These are phyloP conservation scores for Alternaria sp. DNA, from an alignment of 2,329 filamentous ascomycete species.

Conservation along the genomic window DNA sequence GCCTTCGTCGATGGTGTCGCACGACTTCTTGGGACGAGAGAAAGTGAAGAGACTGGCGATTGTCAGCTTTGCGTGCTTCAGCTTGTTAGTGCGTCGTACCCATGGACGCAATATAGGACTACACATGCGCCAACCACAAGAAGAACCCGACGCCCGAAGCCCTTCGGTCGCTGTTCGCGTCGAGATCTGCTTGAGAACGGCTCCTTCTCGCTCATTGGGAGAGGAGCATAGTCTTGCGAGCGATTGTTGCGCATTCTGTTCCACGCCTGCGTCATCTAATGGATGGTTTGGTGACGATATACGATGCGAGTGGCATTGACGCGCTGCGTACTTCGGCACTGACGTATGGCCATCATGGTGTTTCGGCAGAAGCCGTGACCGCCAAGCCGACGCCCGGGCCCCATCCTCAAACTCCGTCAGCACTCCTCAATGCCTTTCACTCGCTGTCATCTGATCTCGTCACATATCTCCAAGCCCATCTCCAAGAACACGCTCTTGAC, in stretches of 20 bases:
- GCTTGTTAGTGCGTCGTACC: conserved; percentile 21
- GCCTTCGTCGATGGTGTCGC: conserved; percentile 62
- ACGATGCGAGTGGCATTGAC: neutral
- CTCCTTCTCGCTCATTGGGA: conserved; percentile 43
- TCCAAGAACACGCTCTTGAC: conserved; percentile 3
- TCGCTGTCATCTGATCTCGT: neutral
- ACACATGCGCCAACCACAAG: conserved; percentile 24
- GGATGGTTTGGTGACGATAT: neutral
- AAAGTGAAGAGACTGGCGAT: conserved; percentile 22
- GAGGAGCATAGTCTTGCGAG: conserved; percentile 31
- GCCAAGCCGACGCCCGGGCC: neutral
- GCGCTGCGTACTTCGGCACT: neutral
- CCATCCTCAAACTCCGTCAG: neutral
- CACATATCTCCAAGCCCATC: neutral
- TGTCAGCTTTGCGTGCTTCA: conserved; percentile 13
- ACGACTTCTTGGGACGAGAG: conserved; percentile 42
- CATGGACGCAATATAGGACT: conserved; percentile 31
- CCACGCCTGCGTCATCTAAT: conserved; percentile 35
- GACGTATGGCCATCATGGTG: neutral
- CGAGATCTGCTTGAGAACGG: conserved; percentile 23
- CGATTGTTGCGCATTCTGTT: conserved; percentile 34
- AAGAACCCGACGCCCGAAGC: conserved; percentile 20
- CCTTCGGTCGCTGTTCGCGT: conserved; percentile 12
- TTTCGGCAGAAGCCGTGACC: neutral
- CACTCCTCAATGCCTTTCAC: neutral